These are phyloP conservation scores for Gossypium schwendimanii DNA, from an alignment of 441 rosid genomes.

Conservation along the genomic window DNA sequence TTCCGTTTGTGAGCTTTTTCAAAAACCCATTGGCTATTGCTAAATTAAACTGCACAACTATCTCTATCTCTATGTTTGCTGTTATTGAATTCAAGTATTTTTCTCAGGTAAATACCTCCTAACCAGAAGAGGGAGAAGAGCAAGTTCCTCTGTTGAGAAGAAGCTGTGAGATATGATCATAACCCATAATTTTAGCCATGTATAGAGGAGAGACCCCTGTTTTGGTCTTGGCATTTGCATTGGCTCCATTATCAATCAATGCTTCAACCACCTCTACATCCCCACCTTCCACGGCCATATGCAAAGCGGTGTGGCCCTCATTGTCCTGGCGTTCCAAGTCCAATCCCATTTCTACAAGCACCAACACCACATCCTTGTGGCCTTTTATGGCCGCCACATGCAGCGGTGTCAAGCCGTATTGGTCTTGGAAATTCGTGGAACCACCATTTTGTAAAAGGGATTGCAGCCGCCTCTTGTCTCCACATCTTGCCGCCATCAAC, in stretches of 20 bases:
- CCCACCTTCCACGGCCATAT: slow-evolving; percentile 48
- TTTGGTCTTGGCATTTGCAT: slow-evolving; percentile 27
- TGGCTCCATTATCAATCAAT: slow-evolving; percentile 34
- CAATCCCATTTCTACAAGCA: slow-evolving; percentile 29
- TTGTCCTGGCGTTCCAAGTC: slow-evolving; percentile 34
- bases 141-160: slow-evolving; percentile 28
- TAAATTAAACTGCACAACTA: too few species aligned
- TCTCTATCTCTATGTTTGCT: too few species aligned
- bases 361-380: slow-evolving; percentile 18
- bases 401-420: slow-evolving; percentile 38
- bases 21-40: too few species aligned
- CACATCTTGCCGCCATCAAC: slow-evolving; percentile 43
- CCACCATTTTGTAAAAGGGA: slow-evolving; percentile 25
- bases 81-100: too few species aligned
- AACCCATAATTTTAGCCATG: slow-evolving; percentile 34
- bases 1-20: too few species aligned
- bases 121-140: slow-evolving; percentile 8
- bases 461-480: slow-evolving; percentile 21
- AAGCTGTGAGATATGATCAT: slow-evolving; percentile 20
- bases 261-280: slow-evolving; percentile 30
- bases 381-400: slow-evolving; percentile 53
- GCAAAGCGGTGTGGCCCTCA: slow-evolving; percentile 44
- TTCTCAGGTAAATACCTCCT: background rate
- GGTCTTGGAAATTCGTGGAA: slow-evolving; percentile 27
- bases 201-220: slow-evolving; percentile 35